Base-by-base conservation (phyloP, 768 basidiomycete species). In the Pleurotus tuber-regium region DNA sequence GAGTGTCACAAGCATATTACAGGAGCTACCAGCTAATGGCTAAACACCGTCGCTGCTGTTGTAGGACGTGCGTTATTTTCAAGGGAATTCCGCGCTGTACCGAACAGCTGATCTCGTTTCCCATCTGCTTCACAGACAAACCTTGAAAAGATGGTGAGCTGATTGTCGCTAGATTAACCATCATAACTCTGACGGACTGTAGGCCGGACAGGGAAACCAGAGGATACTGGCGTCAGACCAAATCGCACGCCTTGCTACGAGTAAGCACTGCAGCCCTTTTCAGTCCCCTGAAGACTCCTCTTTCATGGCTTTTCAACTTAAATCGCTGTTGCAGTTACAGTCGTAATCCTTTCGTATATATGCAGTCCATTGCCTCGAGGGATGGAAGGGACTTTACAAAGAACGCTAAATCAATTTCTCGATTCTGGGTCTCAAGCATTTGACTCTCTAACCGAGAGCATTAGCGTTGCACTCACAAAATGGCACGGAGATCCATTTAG, bases 241-340 rank as follows among this genome's bases (percentile, higher is more conserved):
- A 33, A 11, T 48, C 23, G 46, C 46, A 33, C 46, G 28, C n/a
- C 29, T 48, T 4, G 46, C 30, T 12, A 48, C 46, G n/a, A 18
- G 46, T 48, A 21, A 16, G 30, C 19, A 8, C 46, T 29, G n/a
- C n/a, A n/a, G n/a, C n/a, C n/a, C n/a, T n/a, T n/a, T n/a, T n/a
- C n/a, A n/a, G n/a, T n/a, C n/a, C n/a, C n/a, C n/a, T n/a, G n/a
- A n/a, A n/a, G n/a, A n/a, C n/a, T n/a, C n/a, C n/a, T n/a, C n/a
- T n/a, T n/a, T n/a, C n/a, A n/a, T n/a, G n/a, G n/a, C n/a, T n/a
- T n/a, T n/a, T n/a, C n/a, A n/a, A n/a, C 14, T 14, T 31, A 14
- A 31, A 8, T 7, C 14, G 30, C 7, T 31, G 30, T 8, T 31
- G 30, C 14, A 31, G 30, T 31, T 7, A 19, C 16, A 25, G 18